Conservation (phyloP, 352 stramenopile genomes). For the Globisporangium ultimum region DNA sequence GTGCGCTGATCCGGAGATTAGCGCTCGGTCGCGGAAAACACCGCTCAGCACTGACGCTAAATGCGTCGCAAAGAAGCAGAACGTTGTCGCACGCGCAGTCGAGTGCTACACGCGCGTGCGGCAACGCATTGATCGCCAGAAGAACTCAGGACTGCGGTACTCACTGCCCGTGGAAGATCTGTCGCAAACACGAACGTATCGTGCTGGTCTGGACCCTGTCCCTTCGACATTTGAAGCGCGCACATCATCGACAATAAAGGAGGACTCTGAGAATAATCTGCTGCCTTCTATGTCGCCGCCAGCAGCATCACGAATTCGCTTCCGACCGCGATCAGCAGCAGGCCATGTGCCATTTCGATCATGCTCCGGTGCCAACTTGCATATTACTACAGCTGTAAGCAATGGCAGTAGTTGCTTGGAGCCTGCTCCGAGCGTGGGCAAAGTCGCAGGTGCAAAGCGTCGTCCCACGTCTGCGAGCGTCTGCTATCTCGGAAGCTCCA, state of each 20-base stretch:
- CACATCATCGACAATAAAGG: background rate
- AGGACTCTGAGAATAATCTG: background rate
- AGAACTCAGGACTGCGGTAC: conserved; percentile 44
- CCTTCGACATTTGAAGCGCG: conserved; percentile 22
- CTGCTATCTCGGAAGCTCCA: conserved; percentile 46
- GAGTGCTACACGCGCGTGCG: conserved; percentile 27
- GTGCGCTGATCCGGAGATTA: background rate
- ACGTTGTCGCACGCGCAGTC: conserved; percentile 22
- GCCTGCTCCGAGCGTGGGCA: conserved; percentile 11
- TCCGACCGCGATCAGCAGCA: conserved; percentile 35
- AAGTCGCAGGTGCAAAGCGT: conserved; percentile 47
- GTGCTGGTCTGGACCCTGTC: conserved; percentile 43
- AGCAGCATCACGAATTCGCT: conserved; percentile 5
- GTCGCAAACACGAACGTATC: conserved; percentile 36
- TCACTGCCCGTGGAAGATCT: conserved; percentile 45
- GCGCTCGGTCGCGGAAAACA: conserved; percentile 16
- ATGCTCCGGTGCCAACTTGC: background rate
- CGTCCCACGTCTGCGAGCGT: conserved; percentile 54
- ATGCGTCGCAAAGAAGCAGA: conserved; percentile 27
- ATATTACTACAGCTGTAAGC: background rate
- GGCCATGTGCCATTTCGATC: conserved; percentile 15
- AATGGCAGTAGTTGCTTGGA: conserved; percentile 3
- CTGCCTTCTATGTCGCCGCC: no score
- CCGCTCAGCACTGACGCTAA: conserved; percentile 18
- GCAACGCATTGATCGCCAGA: conserved; percentile 25